Evolutionary conservation across 2,329 filamentous ascomycete genomes (phyloP), one percentile per base, ranked within the genome.

Genomic region (Trichothecium roseum): DNA sequence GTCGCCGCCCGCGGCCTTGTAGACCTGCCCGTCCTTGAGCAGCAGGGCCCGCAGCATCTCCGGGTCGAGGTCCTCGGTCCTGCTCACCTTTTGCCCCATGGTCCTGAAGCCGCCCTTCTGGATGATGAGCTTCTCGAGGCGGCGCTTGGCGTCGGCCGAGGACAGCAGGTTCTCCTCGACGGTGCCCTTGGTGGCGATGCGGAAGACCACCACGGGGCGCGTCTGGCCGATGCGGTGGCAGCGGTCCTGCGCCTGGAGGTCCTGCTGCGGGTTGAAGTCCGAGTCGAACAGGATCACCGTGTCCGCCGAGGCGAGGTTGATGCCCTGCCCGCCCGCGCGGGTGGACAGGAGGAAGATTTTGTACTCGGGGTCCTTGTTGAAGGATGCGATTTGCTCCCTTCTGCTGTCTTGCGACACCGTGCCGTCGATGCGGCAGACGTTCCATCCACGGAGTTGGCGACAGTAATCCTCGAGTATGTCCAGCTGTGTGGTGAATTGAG

Each of bases 241-340:
- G 5, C 91, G 84, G 51, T 98, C 91, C 58, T 96, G 91, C 0
- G 91, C 91, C 53, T 98, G 91, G 0, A 98, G 68, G 55, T 98
- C 91, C 52, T 95, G 89, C 54, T 98, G 91, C 0, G 91, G 91
- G 48, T 98, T 98, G 78, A 89, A 95, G 49, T 94, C 74, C 3
- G 62, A 68, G 56, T 96, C 89, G 46, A 91, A 96, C 0, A 96
- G 67, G 31, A 96, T 82, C 9, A 95, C 89, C 0, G 89, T 95
- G 47, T 96, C 89, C 0, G 89, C 89, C 1, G 81, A 81, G 0
- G 85, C 85, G 1, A 96, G 76, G 50, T 95, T 96, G 66, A 96
- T 96, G 34, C 89, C 89, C 50, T 94, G 87, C 0, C 91, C 91
- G 16, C 91, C 91, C 1, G 91, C 91, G 12, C 91, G 74, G 0